Percentiles rank a stretch among this genome's conserved stretches.
These are phyloP conservation scores for Isochrysis galbana DNA, from an alignment of 78 protist genomes.

Conservation along the genomic window DNA sequence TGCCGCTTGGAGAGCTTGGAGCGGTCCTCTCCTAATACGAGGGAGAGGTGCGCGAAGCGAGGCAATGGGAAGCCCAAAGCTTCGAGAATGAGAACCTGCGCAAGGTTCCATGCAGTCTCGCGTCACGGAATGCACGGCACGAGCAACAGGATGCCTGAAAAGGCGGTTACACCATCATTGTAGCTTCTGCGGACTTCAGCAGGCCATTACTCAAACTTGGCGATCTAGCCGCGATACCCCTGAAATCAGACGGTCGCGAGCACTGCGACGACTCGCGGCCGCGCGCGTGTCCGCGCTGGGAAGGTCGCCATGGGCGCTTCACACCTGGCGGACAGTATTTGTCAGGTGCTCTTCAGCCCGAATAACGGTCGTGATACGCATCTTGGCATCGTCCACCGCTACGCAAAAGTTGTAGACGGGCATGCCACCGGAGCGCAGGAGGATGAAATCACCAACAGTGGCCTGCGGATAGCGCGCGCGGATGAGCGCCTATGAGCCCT, in stretches of 20 bases:
- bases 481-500: conserved; percentile 8
- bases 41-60: conserved; percentile 46
- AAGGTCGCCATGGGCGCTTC: no score
- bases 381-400: conserved; percentile 45
- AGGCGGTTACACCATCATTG: no score
- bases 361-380: conserved; percentile 26
- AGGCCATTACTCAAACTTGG: no score
- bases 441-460: conserved; percentile 50
- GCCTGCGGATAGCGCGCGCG: no score
- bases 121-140: no score
- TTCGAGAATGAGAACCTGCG: conserved; percentile 39
- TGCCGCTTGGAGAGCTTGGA: conserved; percentile 51
- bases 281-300: no score
- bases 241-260: no score
- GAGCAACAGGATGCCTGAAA: no score
- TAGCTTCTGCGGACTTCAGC: no score
- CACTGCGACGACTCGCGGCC: no score
- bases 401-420: conserved; percentile 49
- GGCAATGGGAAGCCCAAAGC: conserved; percentile 36
- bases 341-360: conserved; percentile 57
- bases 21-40: conserved; percentile 39
- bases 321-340: conserved; percentile 51
- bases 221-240: no score
- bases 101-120: no score
- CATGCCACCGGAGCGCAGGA: conserved; percentile 38